Conservation (phyloP, 768 basidiomycete genomes). For the Crassisporium funariophilum region DNA sequence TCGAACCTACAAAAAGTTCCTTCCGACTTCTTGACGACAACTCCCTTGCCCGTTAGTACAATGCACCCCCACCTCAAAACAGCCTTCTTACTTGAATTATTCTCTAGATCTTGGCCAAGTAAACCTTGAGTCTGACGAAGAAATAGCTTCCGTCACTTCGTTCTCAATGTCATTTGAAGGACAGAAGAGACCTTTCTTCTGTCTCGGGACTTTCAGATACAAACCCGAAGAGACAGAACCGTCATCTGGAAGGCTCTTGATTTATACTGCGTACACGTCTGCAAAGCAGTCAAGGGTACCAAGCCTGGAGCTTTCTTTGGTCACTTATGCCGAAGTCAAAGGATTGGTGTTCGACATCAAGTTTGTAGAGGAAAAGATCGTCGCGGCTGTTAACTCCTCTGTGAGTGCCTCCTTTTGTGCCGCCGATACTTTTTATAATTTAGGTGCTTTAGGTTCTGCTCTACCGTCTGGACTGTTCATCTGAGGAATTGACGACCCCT, state of each 20-base stretch:
- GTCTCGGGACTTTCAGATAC: conserved; percentile 49
- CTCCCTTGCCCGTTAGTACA: conserved; percentile 59
- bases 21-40: conserved; percentile 70
- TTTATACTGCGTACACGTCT: conserved; percentile 46
- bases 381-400: conserved; percentile 75
- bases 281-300: conserved; percentile 24
- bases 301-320: conserved; percentile 35
- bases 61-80: neutral
- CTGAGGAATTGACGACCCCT: conserved; percentile 30
- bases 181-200: conserved; percentile 43
- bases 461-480: conserved; percentile 39
- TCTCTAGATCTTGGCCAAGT: conserved; percentile 48
- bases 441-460: conserved; percentile 43
- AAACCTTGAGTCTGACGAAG: conserved; percentile 55
- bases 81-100: neutral
- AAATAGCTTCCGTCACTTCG: conserved; percentile 56
- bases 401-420: conserved; percentile 43
- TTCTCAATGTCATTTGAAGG: conserved; percentile 33
- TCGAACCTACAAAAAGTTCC: conserved; percentile 48
- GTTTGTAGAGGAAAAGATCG: conserved; percentile 50
- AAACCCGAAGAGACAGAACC: conserved; percentile 49
- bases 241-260: conserved; percentile 58
- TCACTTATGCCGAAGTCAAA: conserved; percentile 46
- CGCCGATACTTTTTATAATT: neutral
- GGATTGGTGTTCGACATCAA: conserved; percentile 76